These are phyloP conservation scores for Lactarius psammicola DNA, from an alignment of 768 basidiomycete genomes.

Conservation along the genomic window DNA sequence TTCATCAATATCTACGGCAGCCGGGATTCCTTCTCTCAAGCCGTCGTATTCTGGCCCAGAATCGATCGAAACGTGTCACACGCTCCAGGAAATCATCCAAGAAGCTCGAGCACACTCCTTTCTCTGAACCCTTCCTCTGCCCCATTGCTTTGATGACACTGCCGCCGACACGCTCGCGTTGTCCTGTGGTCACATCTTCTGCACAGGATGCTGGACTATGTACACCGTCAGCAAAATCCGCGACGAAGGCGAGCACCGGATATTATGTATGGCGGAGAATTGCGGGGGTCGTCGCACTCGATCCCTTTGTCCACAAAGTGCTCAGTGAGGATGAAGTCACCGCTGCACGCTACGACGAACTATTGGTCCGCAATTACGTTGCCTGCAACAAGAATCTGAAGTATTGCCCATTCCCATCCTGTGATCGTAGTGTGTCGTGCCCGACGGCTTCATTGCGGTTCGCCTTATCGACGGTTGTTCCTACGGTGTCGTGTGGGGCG, in stretches of 20 bases:
- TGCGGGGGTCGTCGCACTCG: constrained; percentile 66
- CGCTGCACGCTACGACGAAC: constrained; percentile 76
- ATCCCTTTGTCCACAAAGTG: constrained; percentile 56
- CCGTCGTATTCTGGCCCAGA: constrained; percentile 32
- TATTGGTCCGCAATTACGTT: constrained; percentile 89
- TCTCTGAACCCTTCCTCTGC: constrained; percentile 69
- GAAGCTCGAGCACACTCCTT: constrained; percentile 28
- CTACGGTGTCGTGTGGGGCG: constrained; percentile 84
- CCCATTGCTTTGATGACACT: constrained; percentile 90
- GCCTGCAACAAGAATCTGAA: constrained; percentile 76
- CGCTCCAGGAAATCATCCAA: constrained; percentile 32
- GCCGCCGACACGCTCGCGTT: constrained; percentile 63
- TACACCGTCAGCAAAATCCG: constrained; percentile 79
- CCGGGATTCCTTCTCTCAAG: constrained; percentile 62
- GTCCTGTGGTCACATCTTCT: constrained; percentile 83
- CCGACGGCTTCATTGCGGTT: constrained; percentile 72
- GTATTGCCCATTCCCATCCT: constrained; percentile 94
- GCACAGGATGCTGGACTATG: constrained; percentile 78
- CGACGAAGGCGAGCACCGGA: constrained; percentile 70
- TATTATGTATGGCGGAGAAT: constrained; percentile 79
- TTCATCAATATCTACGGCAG: constrained; percentile 62
- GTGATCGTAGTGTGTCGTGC: constrained; percentile 93
- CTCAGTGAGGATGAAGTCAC: constrained; percentile 55
- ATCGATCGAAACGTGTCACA: constrained; percentile 37
- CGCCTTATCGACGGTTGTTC: constrained; percentile 75